phyloP scores from a whole-genome alignment of 768 basidiomycete species.

The Mrakia hoshinonis region DNA sequence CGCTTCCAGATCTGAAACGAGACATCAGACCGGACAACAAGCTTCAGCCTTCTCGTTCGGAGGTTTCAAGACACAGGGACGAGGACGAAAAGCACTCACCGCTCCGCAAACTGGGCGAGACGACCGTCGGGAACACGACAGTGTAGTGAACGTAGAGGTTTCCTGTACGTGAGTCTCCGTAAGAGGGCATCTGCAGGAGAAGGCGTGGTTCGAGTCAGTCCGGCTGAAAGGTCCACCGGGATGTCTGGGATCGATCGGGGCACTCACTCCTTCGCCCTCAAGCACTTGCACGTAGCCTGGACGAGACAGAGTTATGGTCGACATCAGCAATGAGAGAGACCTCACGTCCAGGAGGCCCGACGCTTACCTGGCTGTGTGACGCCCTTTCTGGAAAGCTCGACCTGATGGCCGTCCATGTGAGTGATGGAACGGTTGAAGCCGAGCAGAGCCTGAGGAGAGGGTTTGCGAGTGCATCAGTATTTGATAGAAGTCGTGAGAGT shows the following conservation, averaged over 20 bases:
- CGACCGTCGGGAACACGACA: conserved; percentile 71
- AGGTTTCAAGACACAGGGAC: too few species aligned
- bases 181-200: conserved; percentile 49
- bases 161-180: conserved; percentile 46
- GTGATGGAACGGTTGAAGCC: conserved; percentile 90
- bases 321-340: background rate
- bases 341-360: too few species aligned
- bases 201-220: background rate
- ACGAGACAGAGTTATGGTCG: background rate
- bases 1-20: conserved; percentile 16
- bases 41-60: background rate
- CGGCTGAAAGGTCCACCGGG: background rate
- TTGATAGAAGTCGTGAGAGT: background rate
- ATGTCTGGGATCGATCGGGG: conserved; percentile 41
- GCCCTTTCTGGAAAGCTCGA: conserved; percentile 60
- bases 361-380: conserved; percentile 77
- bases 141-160: conserved; percentile 89
- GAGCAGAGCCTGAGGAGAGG: conserved; percentile 62
- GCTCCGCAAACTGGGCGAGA: conserved; percentile 58
- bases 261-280: conserved; percentile 74
- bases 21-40: background rate
- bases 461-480: background rate
- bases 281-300: conserved; percentile 76
- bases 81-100: conserved; percentile 52
- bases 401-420: conserved; percentile 77